Percentiles rank a stretch among this genome's conserved stretches.
phyloP scores from a whole-genome alignment of 768 basidiomycete species.

The Naganishia vishniacii region DNA sequence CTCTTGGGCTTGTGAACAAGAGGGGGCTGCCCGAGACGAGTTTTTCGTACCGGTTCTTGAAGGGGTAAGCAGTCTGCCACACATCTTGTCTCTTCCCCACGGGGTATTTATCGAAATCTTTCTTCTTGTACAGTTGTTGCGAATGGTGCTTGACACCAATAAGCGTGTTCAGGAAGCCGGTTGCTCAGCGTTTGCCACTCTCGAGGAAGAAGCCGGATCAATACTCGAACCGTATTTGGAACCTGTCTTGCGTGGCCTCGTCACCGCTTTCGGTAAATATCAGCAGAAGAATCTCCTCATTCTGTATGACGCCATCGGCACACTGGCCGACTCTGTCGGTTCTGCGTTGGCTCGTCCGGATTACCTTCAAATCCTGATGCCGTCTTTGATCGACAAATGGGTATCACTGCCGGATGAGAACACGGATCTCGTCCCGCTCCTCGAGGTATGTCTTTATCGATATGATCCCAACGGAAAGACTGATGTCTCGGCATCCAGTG shows the following conservation, averaged over 20 bases:
- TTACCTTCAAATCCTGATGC: slow-evolving; percentile 94
- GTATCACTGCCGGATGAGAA: slow-evolving; percentile 83
- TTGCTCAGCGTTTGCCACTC: slow-evolving; percentile 95
- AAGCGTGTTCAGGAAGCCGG: slow-evolving; percentile 99
- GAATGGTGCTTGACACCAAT: slow-evolving; percentile 96
- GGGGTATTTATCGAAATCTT: background rate
- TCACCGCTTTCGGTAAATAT: slow-evolving; percentile 94
- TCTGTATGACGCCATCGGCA: slow-evolving; percentile 96
- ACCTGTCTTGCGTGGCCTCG: slow-evolving; percentile 87
- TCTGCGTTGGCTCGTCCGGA: slow-evolving; percentile 73
- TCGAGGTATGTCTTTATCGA: slow-evolving; percentile 63
- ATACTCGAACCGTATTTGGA: slow-evolving; percentile 89
- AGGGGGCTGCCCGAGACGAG: slow-evolving; percentile 75
- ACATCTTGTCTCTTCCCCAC: background rate
- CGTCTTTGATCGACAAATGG: slow-evolving; percentile 85
- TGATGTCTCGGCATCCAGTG: slow-evolving; percentile 57
- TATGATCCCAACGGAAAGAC: background rate
- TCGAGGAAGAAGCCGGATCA: slow-evolving; percentile 91
- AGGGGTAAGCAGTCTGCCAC: slow-evolving; percentile 60
- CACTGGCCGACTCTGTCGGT: slow-evolving; percentile 93
- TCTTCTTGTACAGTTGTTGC: slow-evolving; percentile 64
- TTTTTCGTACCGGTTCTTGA: slow-evolving; percentile 98
- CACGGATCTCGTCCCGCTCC: slow-evolving; percentile 82
- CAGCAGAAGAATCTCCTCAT: slow-evolving; percentile 99
- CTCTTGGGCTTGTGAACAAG: slow-evolving; percentile 70